phyloP scores from a whole-genome alignment of 2,329 filamentous ascomycete species.

The Penicillium sclerotigenum region DNA sequence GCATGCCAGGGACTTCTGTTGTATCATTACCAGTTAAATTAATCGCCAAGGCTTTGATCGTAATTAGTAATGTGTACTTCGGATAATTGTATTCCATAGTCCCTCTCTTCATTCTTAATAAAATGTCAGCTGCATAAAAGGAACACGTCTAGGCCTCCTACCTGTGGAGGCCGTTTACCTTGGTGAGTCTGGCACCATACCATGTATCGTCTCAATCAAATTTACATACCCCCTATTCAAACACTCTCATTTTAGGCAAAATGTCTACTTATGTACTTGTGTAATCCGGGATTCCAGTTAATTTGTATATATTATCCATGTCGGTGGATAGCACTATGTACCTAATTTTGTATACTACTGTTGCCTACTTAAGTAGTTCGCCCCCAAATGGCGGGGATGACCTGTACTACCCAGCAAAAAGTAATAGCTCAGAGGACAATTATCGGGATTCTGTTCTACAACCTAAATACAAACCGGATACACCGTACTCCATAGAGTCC shows the following conservation, averaged over 20 bases:
- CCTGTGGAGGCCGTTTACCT: conserved; percentile 2
- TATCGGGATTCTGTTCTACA: conserved; percentile 7
- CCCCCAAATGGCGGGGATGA: conserved; percentile 3
- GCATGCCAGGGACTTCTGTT: conserved; percentile 17
- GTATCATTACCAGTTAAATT: conserved; percentile 1
- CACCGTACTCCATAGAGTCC: background rate
- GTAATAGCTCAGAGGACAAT: background rate
- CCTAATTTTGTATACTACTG: background rate
- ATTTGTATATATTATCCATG: background rate
- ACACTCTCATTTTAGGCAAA: conserved; percentile 1
- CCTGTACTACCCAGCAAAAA: conserved; percentile 1
- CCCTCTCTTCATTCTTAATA: conserved; percentile 4
- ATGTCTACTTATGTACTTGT: background rate
- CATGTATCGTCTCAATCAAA: conserved; percentile 11
- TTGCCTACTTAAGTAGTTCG: conserved; percentile 1
- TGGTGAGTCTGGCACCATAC: conserved; percentile 8
- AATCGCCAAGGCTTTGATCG: background rate
- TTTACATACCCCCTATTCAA: conserved; percentile 11
- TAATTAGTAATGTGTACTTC: background rate
- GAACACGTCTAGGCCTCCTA: background rate
- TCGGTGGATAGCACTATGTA: background rate
- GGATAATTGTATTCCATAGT: background rate
- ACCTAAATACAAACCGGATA: background rate
- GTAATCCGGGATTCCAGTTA: background rate
- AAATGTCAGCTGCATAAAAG: conserved; percentile 4